Evolutionary conservation across 495 filamentous ascomycete species (phyloP), one percentile per base, ranked within the genome.

Genomic region (Penicillium odoratum): DNA sequence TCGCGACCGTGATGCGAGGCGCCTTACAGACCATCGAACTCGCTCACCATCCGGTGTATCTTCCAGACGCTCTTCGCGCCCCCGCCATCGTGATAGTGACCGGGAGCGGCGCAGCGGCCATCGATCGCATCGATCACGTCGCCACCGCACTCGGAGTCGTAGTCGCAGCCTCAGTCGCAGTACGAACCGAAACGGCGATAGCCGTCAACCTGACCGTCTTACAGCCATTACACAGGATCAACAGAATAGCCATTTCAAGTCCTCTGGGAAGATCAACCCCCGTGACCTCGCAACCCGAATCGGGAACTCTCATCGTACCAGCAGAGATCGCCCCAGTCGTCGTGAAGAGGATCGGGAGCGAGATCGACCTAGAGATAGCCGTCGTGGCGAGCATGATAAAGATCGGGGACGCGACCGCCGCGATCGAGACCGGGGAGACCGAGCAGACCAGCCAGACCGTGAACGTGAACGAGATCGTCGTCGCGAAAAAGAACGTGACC

Each of bases 31-130:
- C n/a, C 74, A 74, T 16, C 72, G 71, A 9, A 75, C 81, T n/a
- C 70, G 78, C 15, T 85, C 83, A 0, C 73, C 73, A 16, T 85
- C 85, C 2, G 73, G 76, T 0, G 71, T 70, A n/a, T 80, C 83
- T 11, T 76, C 80, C 9, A 76, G 78, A 48, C 73, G 75, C 21
- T 79, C 79, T 28, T 75, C 78, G 18, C 80, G 81, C 42, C 78
- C 81, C 42, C 78, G 80, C 50, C 77, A 81, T n/a, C 66, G 67
- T 15, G 75, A 78, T 11, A 64, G 63, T 54, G 68, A 71, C 11
- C 40, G 42, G 15, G 52, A 86, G 21, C 61, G 68, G 18, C 69
- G 69, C 57, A 72, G 56, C 60, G 72, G 65, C 33, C 66, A 72
- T 53, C 76, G 73, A 44, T 74, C 78, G 4, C 75, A 76, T 53